Evolutionary conservation across 2,329 filamentous ascomycete species (phyloP), one percentile per base, ranked within the genome.

Genomic region (Pezicula neosporulosa): DNA sequence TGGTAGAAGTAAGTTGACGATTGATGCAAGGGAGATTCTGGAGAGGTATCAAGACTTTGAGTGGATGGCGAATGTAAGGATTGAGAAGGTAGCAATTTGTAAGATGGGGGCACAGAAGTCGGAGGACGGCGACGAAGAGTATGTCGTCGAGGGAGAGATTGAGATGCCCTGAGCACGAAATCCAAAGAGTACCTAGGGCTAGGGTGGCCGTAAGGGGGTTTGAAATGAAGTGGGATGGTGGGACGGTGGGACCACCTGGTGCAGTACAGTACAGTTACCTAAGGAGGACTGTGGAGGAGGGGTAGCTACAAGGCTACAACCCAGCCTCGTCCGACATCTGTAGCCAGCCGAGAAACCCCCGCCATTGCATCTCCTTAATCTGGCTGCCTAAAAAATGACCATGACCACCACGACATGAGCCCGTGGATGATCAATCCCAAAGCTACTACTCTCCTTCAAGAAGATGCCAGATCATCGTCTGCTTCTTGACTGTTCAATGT

Each of bases 71-170:
- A 71, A 82, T 47, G 73, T 93, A 21, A 72, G 74, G 15, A 66
- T 96, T n/a, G 82, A 90, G 51, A 80, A 75, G 52, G 70, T 97
- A 38, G 84, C 86, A 45, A 85, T 97, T 36, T 97, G 90, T 66
- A 84, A 82, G 64, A 96, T 97, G 92, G 90, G 92, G 0, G 90
- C 90, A 9, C 87, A 85, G 74, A 83, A 52, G 44, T 39, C 47
- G 21, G 57, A 52, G 36, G 54, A 55, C 45, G 61, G 56, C 27
- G 54, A 60, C 13, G 59, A 64, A 50, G 58, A 55, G 30, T 66
- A 66, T 60, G 56, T 55, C 13, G 59, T 61, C 10, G 64, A 62
- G 42, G 60, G 55, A 18, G 51, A 59, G 46, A 52, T 63, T 18
- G 51, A 54, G 7, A 53, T 66, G 47, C 56, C 57, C 48, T 55